These are phyloP conservation scores for Pedinophyceae sp. DNA, from an alignment of 139 green algal species.

Conservation along the genomic window DNA sequence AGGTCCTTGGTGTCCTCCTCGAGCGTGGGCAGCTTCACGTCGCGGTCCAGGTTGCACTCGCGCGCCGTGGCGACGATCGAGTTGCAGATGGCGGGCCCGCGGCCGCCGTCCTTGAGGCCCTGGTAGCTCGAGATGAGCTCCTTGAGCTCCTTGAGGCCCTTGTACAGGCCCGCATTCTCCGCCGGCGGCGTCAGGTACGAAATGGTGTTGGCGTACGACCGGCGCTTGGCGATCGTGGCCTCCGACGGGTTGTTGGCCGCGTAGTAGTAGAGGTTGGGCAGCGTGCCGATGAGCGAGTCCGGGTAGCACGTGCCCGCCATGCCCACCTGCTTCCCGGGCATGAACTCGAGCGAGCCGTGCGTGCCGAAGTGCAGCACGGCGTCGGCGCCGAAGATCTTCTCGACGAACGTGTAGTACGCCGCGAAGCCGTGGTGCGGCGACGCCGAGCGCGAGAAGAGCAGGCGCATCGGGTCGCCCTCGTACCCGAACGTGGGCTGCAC, in stretches of 20 bases:
- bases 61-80: slow-evolving; percentile 92
- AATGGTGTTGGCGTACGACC: slow-evolving; percentile 98
- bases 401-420: slow-evolving; percentile 97
- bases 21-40: slow-evolving; percentile 81
- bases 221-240: slow-evolving; percentile 97
- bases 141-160: slow-evolving; percentile 89
- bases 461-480: slow-evolving; percentile 96
- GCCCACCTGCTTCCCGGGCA: slow-evolving; percentile 97
- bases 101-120: slow-evolving; percentile 67
- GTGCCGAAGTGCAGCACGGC: slow-evolving; percentile 98
- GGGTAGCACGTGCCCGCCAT: slow-evolving; percentile 96
- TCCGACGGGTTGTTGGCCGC: slow-evolving; percentile 98
- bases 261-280: slow-evolving; percentile 99
- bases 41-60: slow-evolving; percentile 95
- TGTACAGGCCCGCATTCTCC: slow-evolving; percentile 98
- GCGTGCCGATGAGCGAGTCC: slow-evolving; percentile 86
- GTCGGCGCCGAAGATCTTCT: slow-evolving; percentile 88
- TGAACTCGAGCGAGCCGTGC: slow-evolving; percentile 98
- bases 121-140: slow-evolving; percentile 95
- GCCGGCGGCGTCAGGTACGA: slow-evolving; percentile 96
- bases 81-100: slow-evolving; percentile 67
- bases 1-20: slow-evolving; percentile 45
- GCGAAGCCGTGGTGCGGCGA: slow-evolving; percentile 98
- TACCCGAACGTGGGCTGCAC: slow-evolving; percentile 99
- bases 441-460: slow-evolving; percentile 87